phyloP scores from a whole-genome alignment of 208 protist genomes.

The Trypanosoma lewisi region DNA sequence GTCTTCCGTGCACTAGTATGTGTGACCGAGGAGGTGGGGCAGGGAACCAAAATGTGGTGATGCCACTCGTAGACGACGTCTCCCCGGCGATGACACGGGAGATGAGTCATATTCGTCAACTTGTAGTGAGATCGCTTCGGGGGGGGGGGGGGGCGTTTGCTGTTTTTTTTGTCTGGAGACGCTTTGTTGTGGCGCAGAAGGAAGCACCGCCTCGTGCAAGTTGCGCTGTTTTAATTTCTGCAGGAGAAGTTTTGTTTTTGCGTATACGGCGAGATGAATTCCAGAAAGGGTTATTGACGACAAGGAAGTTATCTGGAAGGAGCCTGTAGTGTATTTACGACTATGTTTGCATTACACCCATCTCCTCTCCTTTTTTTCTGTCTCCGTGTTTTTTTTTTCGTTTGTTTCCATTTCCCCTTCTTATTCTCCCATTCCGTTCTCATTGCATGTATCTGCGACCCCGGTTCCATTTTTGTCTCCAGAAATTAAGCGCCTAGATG shows the following conservation, averaged over 20 bases:
- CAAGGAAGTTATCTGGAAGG: not conserved
- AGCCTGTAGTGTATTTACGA: too few species aligned
- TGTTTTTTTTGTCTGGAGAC: constrained; percentile 6
- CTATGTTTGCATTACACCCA: not conserved
- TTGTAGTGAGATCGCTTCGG: not conserved
- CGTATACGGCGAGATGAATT: constrained; percentile 11
- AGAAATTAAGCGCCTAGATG: constrained; percentile 6
- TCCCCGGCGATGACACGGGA: not conserved
- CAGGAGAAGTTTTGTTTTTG: constrained; percentile 16
- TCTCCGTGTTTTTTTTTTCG: not conserved
- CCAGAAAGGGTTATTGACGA: constrained; percentile 5
- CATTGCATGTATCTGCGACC: not conserved
- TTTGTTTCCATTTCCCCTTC: not conserved
- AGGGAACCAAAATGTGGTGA: not conserved
- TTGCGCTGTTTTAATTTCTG: constrained; percentile 11
- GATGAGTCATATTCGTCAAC: not conserved
- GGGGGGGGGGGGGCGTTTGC: constrained; percentile 3
- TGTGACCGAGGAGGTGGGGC: not conserved
- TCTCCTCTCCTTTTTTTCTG: not conserved
- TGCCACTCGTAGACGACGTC: not conserved
- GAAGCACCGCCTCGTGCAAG: constrained; percentile 9
- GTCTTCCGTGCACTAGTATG: not conserved
- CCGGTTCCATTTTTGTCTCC: constrained; percentile 8
- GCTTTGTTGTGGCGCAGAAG: not conserved
- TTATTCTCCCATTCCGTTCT: constrained; percentile 15